phyloP scores from a whole-genome alignment of 1,139 yeast species.

The Suhomyces guaymorum region DNA sequence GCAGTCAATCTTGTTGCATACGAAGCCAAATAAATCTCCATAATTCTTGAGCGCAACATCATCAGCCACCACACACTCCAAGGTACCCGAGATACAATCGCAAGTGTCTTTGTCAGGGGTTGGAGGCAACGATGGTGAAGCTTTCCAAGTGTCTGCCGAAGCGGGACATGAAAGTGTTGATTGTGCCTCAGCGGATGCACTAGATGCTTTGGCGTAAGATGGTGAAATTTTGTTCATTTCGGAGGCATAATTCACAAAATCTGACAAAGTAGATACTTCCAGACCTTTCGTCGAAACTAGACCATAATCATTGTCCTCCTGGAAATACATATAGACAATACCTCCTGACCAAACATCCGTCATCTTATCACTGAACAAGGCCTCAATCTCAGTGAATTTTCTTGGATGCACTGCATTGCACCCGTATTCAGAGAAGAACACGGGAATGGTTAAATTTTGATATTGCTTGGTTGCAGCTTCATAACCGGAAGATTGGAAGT shows the following conservation, averaged over 20 bases:
- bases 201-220: slow-evolving; percentile 31
- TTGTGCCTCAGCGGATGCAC: slow-evolving; percentile 26
- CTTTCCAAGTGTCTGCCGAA: slow-evolving; percentile 38
- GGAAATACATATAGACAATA: slow-evolving; percentile 79
- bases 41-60: slow-evolving; percentile 34
- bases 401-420: slow-evolving; percentile 67
- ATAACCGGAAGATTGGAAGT: slow-evolving; percentile 73
- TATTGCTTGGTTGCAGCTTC: slow-evolving; percentile 59
- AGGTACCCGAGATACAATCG: slow-evolving; percentile 38
- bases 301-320: slow-evolving; percentile 81
- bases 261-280: slow-evolving; percentile 42
- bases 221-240: slow-evolving; percentile 57
- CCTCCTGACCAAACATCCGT: slow-evolving; percentile 89
- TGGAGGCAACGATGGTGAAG: slow-evolving; percentile 45
- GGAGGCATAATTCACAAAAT: slow-evolving; percentile 55
- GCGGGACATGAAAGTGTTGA: slow-evolving; percentile 40
- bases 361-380: slow-evolving; percentile 44
- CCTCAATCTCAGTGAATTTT: slow-evolving; percentile 63
- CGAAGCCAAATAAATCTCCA: slow-evolving; percentile 34
- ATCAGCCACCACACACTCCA: slow-evolving; percentile 38
- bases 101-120: slow-evolving; percentile 44
- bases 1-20: slow-evolving; percentile 41
- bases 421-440: slow-evolving; percentile 86
- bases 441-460: slow-evolving; percentile 68
- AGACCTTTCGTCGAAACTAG: slow-evolving; percentile 57